Percentiles rank a stretch among this genome's conserved stretches.
Conservation (phyloP, 192 early-diverging fungal species). For the Kickxella alabastrina region DNA sequence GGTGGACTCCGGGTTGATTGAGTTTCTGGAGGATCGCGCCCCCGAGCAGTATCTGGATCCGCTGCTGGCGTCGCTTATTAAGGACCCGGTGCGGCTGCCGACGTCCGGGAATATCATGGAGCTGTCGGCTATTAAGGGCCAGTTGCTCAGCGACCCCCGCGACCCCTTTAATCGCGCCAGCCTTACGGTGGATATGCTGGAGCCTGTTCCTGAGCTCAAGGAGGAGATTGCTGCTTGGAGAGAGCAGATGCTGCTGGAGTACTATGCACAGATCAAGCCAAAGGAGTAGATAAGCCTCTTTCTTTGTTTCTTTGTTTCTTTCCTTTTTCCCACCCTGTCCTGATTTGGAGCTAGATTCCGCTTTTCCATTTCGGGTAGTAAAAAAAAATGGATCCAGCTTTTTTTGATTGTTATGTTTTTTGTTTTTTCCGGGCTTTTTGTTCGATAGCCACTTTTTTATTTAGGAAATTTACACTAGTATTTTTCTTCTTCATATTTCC, state of each 20-base stretch:
- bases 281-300: neutral
- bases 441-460: too few relatives aligned
- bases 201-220: slow-evolving; percentile 66
- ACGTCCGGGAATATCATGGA: slow-evolving; percentile 79
- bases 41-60: slow-evolving; percentile 94
- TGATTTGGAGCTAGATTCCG: neutral
- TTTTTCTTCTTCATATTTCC: too few relatives aligned
- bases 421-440: neutral
- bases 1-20: slow-evolving; percentile 58
- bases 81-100: slow-evolving; percentile 90
- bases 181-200: slow-evolving; percentile 79
- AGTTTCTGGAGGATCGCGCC: slow-evolving; percentile 76
- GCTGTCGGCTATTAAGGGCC: slow-evolving; percentile 80
- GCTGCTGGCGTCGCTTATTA: slow-evolving; percentile 80
- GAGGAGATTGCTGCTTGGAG: slow-evolving; percentile 40
- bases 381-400: neutral
- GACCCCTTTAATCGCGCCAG: slow-evolving; percentile 96
- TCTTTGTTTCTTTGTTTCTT: neutral
- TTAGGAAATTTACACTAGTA: too few relatives aligned
- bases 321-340: slow-evolving; percentile 1
- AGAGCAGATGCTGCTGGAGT: slow-evolving; percentile 23
- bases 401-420: neutral
- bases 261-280: neutral
- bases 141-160: slow-evolving; percentile 78
- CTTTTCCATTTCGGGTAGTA: too few relatives aligned